Conservation (phyloP, 768 basidiomycete species). For the Collybia sp. region DNA sequence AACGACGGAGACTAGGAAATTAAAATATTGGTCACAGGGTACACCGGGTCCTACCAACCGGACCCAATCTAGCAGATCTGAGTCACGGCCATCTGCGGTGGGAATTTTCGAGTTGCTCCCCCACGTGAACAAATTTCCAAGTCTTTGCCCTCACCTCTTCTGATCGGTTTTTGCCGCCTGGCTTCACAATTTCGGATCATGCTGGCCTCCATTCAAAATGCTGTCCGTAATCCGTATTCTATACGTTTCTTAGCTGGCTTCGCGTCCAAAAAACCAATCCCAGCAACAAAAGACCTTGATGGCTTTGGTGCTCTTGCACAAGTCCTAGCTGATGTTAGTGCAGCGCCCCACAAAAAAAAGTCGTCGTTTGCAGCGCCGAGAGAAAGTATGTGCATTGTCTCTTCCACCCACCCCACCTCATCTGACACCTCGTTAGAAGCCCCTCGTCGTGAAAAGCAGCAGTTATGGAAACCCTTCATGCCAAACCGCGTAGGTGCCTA, state of each 20-base stretch:
- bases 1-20: no score
- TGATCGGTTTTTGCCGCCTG: no score
- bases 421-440: no score
- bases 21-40: constrained; percentile 13
- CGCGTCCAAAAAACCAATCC: no score
- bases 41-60: constrained; percentile 13
- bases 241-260: no score
- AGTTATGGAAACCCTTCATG: constrained; percentile 16
- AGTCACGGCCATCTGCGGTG: no score
- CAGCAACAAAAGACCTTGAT: neutral
- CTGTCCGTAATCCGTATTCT: neutral
- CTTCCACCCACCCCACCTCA: no score
- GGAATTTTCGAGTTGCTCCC: no score
- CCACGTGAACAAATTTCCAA: no score
- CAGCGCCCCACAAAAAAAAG: neutral
- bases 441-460: neutral
- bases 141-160: no score
- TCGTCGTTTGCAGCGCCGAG: neutral
- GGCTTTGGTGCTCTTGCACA: neutral
- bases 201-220: constrained; percentile 1
- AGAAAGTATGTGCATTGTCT: neutral
- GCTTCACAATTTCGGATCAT: neutral
- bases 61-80: constrained; percentile 2
- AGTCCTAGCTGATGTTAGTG: neutral
- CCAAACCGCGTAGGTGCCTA: constrained; percentile 14